Evolutionary conservation across 2,329 filamentous ascomycete genomes (phyloP), one percentile per base, ranked within the genome.

Genomic region (Colletotrichum lindemuthianum): DNA sequence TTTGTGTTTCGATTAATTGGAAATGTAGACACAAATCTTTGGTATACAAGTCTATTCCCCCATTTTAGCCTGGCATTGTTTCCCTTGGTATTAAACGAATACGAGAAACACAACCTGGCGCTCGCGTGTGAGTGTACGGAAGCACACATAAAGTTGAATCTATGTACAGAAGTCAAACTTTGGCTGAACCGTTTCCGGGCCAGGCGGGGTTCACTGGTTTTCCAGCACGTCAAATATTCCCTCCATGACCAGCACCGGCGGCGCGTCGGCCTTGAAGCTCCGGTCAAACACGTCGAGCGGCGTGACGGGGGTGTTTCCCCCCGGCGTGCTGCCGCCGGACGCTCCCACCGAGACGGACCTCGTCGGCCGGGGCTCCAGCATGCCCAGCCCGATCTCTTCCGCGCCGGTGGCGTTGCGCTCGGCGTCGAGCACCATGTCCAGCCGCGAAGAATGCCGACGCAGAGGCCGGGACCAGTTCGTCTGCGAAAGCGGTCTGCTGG

Each of bases 211-310:
- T 53, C 16, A 65, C 32, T 57, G 39, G 41, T 65, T 65, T 24
- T 65, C 52, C 36, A 65, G 50, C 40, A 65, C 63, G 34, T 65
- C 63, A 33, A 63, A 63, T 11, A 65, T 65, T 10, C 63, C 63
- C 40, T 65, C 63, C 24, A 61, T 61, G 2, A 65, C 63, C 5
- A 9, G 51, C 8, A 33, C 9, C 9, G 61, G 53, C 15, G 58
- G 43, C 36, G 34, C 15, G 5, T 65, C 59, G 45, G 44, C 51
- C n/a, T 37, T 45, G 34, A 61, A 44, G 12, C n/a, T 13, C 13
- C 52, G 39, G 32, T 51, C 59, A 6, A 52, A 44, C 7, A 47
- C 11, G 10, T 65, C 58, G 24, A 57, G 34, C 9, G 58, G 56
- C 40, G 41, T 37, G 39, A 40, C 33, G 10, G 32, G 13, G 4